Percentiles rank a stretch among this genome's conserved stretches.
phyloP scores from a whole-genome alignment of 202 grass and related monocot genomes.

The Setaria italica region DNA sequence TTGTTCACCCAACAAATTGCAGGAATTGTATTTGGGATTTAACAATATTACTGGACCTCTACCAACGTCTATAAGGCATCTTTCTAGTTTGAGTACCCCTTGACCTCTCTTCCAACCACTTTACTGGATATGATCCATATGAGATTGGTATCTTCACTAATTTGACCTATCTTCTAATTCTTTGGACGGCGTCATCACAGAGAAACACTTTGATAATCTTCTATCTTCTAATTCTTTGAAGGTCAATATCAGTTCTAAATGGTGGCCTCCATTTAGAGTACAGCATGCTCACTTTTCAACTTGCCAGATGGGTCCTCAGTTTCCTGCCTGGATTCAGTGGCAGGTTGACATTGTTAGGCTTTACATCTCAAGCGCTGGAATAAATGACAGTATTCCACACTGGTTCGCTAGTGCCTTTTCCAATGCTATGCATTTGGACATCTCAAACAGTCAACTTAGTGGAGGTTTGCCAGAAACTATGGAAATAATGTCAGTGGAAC shows the following conservation, averaged over 20 bases:
- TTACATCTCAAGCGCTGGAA: conserved; percentile 9
- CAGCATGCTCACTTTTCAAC: neutral
- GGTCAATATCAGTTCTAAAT: neutral
- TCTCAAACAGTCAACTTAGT: conserved; percentile 21
- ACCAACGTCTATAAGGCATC: neutral
- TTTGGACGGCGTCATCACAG: conserved; percentile 1
- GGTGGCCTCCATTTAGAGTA: conserved; percentile 44
- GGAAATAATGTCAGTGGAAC: neutral
- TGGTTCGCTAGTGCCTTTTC: conserved; percentile 45
- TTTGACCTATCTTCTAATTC: neutral
- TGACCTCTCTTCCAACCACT: neutral
- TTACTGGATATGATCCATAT: neutral
- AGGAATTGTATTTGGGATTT: neutral
- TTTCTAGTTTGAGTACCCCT: neutral
- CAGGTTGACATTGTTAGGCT: neutral
- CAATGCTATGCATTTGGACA: neutral
- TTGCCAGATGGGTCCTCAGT: conserved; percentile 45
- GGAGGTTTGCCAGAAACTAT: conserved; percentile 18
- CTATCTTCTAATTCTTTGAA: conserved; percentile 24
- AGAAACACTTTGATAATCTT: conserved; percentile 31
- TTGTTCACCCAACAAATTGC: neutral
- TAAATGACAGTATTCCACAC: conserved; percentile 29
- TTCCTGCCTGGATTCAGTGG: conserved; percentile 50
- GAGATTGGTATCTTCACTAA: neutral
- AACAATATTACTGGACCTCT: too few species aligned